Evolutionary conservation across 2,329 filamentous ascomycete genomes (phyloP), one percentile per base, ranked within the genome.

Genomic region (Sporothrix phasma): DNA sequence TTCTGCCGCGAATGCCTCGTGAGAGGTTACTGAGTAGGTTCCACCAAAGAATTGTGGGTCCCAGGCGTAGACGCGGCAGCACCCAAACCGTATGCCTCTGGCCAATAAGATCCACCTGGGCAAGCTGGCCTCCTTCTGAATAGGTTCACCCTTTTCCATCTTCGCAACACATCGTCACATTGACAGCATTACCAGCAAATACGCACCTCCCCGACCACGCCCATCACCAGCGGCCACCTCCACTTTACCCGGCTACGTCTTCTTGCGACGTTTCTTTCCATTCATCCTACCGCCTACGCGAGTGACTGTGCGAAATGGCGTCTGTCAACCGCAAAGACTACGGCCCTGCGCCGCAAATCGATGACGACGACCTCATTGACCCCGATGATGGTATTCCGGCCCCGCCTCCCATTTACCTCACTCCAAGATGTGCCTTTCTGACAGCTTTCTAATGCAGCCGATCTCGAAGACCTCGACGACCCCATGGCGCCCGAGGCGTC

Each of bases 391-490:
- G 88, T 90, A 77, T 24, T 19, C 19, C 53, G 6, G 10, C 47
- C n/a, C 17, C 3, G 6, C 13, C 41, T 1, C n/a, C 5, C 19
- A 61, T 6, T 17, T 15, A 41, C 6, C 26, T 37, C 46, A 43
- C 37, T 39, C 15, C 17, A 56, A 37, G 37, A n/a, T 5, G 17
- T n/a, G 45, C n/a, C 31, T 45, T 24, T n/a, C 45, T 46, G 19
- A 31, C 24, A 17, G 19, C 51, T 13, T 39, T 43, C 13, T 6
- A 22, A 39, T 51, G 46, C 71, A 90, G 90, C 89, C 72, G 90
- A 92, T 70, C 86, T 97, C 72, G 89, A 94, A 75, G 92, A 97
- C 74, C 91, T 96, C 72, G 92, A 97, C 72, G 92, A 97, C 76
- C 92, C 92, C 46, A 81, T 94, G 68, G 80, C 83, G 68, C 76